A percentile compares a stretch with the other conserved stretches of the same genome.
Conservation (phyloP, 2,329 filamentous ascomycete genomes). For the Coleophoma cylindrospora region DNA sequence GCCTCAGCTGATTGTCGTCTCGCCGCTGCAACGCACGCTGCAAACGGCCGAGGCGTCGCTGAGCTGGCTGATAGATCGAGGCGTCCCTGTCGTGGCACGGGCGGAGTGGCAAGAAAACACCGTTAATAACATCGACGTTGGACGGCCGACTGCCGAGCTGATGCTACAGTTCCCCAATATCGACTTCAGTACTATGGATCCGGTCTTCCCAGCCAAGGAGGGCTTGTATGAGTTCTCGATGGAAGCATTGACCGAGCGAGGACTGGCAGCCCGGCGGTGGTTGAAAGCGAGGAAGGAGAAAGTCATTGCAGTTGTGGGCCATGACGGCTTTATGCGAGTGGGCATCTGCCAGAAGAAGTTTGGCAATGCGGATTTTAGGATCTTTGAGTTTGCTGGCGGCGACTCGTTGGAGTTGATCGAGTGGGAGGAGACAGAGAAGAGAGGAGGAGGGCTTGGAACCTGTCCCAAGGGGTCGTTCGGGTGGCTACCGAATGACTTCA, state of each 20-base stretch:
- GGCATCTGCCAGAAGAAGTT: constrained; percentile 8
- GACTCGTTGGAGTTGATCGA: constrained; percentile 4
- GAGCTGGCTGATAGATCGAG: constrained; percentile 3
- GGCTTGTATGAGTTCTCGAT: constrained; percentile 8
- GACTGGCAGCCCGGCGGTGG: constrained; percentile 4
- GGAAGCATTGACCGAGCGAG: constrained; percentile 4
- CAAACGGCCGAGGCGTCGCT: constrained; percentile 8
- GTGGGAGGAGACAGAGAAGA: constrained; percentile 7
- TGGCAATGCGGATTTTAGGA: constrained; percentile 10
- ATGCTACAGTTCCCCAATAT: constrained; percentile 3
- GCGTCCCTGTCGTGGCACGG: neutral
- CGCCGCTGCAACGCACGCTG: constrained; percentile 7
- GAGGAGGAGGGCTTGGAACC: constrained; percentile 8
- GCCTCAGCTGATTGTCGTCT: constrained; percentile 5
- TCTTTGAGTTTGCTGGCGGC: constrained; percentile 8
- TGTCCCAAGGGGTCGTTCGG: constrained; percentile 7
- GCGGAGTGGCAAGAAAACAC: constrained; percentile 11
- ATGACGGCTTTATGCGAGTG: constrained; percentile 10
- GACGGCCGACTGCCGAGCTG: constrained; percentile 4
- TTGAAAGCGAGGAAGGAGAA: constrained; percentile 6
- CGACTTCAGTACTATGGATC: constrained; percentile 7
- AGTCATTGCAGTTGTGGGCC: constrained; percentile 11
- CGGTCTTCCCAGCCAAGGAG: constrained; percentile 6
- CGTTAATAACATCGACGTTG: constrained; percentile 8
- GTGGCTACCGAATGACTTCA: constrained; percentile 6